These are phyloP conservation scores for Striga hermonthica DNA, from an alignment of 305 asterid genomes.

Conservation along the genomic window DNA sequence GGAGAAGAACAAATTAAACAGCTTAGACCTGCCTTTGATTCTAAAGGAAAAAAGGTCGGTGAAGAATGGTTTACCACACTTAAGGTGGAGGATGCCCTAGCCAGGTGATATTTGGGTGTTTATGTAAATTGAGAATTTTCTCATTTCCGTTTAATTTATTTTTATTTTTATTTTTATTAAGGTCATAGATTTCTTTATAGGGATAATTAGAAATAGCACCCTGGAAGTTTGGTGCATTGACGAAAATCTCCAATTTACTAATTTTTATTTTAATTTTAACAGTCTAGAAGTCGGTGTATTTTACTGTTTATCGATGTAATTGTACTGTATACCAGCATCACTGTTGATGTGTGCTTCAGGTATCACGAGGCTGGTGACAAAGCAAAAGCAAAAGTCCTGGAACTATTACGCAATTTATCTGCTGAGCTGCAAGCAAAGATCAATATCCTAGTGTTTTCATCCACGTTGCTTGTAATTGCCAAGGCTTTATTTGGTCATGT, in stretches of 20 bases:
- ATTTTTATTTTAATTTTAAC: too few species aligned
- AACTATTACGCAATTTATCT: slow-evolving; percentile 73
- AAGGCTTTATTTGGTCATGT: slow-evolving; percentile 89
- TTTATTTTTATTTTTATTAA: too few species aligned
- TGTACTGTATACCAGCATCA: slow-evolving; percentile 11
- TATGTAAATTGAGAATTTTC: too few species aligned
- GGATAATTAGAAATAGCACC: not conserved
- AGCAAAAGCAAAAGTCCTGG: slow-evolving; percentile 74
- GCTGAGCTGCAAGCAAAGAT: slow-evolving; percentile 77
- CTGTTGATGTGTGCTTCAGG: slow-evolving; percentile 41
- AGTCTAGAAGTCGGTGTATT: not conserved
- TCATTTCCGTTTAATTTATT: too few species aligned
- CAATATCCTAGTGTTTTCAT: slow-evolving; percentile 82
- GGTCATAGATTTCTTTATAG: too few species aligned
- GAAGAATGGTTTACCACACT: slow-evolving; percentile 96
- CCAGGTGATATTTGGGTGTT: slow-evolving; percentile 45
- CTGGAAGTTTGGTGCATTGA: too few species aligned
- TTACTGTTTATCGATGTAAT: not conserved
- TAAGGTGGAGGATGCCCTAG: slow-evolving; percentile 77
- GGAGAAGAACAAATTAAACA: slow-evolving; percentile 88
- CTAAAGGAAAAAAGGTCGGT: slow-evolving; percentile 91
- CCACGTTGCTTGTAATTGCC: slow-evolving; percentile 86
- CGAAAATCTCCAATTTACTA: too few species aligned
- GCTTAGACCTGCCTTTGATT: slow-evolving; percentile 80
- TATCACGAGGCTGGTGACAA: slow-evolving; percentile 75